Percentiles rank a stretch among this genome's conserved stretches.
Evolutionary conservation across 345 rosid genomes (phyloP).

Genomic region (Eucalyptus virginea): DNA sequence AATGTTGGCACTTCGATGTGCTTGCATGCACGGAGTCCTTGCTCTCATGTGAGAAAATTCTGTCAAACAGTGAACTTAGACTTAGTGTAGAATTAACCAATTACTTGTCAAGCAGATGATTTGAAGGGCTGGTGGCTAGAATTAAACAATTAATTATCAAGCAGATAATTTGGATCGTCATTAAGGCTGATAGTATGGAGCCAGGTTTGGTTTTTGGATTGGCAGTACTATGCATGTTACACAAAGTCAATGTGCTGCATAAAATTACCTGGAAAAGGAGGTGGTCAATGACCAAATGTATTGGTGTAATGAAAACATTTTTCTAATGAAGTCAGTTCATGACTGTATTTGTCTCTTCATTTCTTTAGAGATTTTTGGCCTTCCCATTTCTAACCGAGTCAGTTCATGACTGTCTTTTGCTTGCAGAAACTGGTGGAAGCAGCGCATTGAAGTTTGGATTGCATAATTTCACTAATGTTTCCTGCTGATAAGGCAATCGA

Average conservation of each 20-base stretch:
- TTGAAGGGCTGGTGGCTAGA: background rate
- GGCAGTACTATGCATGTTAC: background rate
- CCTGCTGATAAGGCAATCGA: slow-evolving; percentile 4
- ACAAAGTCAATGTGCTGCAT: background rate
- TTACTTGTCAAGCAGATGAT: background rate
- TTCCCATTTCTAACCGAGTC: background rate
- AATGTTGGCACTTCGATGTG: background rate
- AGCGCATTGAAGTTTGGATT: slow-evolving; percentile 17
- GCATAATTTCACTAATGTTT: background rate
- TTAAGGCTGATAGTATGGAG: background rate
- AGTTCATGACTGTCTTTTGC: background rate
- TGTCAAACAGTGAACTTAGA: background rate
- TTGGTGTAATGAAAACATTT: background rate
- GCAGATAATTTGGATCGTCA: background rate
- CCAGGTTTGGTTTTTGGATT: background rate
- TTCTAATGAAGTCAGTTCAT: background rate
- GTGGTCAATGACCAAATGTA: background rate
- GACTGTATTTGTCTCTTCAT: background rate
- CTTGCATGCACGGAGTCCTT: fast-evolving
- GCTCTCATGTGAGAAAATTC: background rate
- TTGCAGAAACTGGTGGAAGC: slow-evolving; percentile 34
- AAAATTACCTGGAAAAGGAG: background rate
- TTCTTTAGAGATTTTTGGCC: background rate
- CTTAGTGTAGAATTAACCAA: background rate
- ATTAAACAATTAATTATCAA: background rate